These are phyloP conservation scores for Epichloe coenophiala DNA, from an alignment of 2,329 filamentous ascomycete species.

Conservation along the genomic window DNA sequence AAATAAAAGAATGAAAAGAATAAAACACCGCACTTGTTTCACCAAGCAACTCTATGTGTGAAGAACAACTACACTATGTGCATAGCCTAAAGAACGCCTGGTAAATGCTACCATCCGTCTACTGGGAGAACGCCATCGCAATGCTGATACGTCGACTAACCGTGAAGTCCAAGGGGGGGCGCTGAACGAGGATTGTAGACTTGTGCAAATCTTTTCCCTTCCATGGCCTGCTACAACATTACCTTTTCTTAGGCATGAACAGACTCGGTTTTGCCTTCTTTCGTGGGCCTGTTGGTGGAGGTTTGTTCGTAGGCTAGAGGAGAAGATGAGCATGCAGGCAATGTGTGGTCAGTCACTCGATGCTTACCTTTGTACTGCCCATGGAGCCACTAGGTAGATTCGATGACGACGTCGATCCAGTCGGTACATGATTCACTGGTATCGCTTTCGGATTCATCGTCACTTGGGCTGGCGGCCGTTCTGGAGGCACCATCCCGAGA, in stretches of 20 bases:
- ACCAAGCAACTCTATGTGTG: not conserved
- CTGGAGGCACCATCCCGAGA: constrained; percentile 33
- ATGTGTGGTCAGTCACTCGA: not conserved
- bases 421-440: constrained; percentile 8
- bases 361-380: constrained; percentile 11
- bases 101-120: not conserved
- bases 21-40: not conserved
- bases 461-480: constrained; percentile 22
- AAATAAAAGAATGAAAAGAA: not conserved
- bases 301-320: constrained; percentile 1
- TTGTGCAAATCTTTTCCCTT: not conserved
- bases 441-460: constrained; percentile 5
- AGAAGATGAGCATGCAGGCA: not conserved
- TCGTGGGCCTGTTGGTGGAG: constrained; percentile 4
- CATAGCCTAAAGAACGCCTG: not conserved
- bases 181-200: not conserved
- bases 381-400: constrained; percentile 7
- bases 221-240: not conserved
- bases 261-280: constrained; percentile 11
- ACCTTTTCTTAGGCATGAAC: constrained; percentile 12
- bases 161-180: not conserved
- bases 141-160: not conserved
- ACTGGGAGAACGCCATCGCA: constrained; percentile 4
- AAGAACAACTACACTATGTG: not conserved
- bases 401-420: constrained; percentile 10